phyloP scores from a whole-genome alignment of 345 rosid species.

The Eucalyptus sp. region DNA sequence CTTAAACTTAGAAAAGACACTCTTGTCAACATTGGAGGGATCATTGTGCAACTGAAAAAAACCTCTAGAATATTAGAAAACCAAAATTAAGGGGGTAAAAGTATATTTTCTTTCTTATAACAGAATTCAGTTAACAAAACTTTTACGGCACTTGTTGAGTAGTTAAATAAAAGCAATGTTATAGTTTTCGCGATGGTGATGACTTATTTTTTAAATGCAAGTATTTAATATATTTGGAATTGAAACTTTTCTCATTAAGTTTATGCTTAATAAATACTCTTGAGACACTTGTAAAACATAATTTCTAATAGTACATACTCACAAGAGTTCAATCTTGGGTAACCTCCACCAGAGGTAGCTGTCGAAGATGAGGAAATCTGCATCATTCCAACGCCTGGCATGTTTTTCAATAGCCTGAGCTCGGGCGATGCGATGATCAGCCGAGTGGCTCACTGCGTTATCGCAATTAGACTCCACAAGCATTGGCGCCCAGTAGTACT shows the following conservation, averaged over 20 bases:
- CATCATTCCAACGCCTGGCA: slow-evolving; percentile 63
- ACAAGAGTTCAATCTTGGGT: neutral
- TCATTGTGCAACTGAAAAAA: neutral
- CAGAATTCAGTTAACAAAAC: neutral
- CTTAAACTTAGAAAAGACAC: neutral
- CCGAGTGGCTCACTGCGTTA: slow-evolving; percentile 49
- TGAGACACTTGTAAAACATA: neutral
- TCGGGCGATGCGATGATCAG: slow-evolving; percentile 54
- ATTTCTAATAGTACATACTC: neutral
- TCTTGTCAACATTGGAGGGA: neutral
- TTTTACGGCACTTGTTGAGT: neutral
- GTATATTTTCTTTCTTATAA: neutral
- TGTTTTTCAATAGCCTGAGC: slow-evolving; percentile 72
- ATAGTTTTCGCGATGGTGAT: neutral
- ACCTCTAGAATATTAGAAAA: neutral
- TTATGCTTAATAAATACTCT: neutral
- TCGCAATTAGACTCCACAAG: slow-evolving; percentile 91
- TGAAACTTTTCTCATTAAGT: neutral
- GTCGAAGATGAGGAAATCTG: slow-evolving; percentile 61
- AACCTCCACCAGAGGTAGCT: slow-evolving; percentile 88
- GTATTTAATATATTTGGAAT: neutral
- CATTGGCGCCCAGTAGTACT: slow-evolving; percentile 90
- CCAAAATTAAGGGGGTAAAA: neutral
- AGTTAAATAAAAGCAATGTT: neutral
- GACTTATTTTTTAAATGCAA: neutral